A percentile compares a stretch with the other conserved stretches of the same genome.
phyloP scores from a whole-genome alignment of 306 rosid species.

The Carpinus viminea region DNA sequence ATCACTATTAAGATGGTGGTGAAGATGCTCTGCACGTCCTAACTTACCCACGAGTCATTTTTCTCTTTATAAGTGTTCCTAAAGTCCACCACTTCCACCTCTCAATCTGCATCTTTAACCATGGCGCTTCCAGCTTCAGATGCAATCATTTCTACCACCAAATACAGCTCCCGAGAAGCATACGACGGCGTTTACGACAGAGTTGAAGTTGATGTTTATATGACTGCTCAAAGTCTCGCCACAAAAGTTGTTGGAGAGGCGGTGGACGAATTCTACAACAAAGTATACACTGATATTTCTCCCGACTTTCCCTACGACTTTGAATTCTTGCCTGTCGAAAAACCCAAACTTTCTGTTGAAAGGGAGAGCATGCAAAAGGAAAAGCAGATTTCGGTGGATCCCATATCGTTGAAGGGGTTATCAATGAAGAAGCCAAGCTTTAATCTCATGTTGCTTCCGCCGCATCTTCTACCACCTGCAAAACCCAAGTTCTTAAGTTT shows the following conservation, averaged over 20 bases:
- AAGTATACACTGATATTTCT: not conserved
- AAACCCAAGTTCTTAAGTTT: slow-evolving; percentile 60
- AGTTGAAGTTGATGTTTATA: slow-evolving; percentile 1
- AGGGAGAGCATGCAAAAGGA: slow-evolving; percentile 50
- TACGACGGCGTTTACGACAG: not conserved
- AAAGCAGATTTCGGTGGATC: slow-evolving; percentile 79
- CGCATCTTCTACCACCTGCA: slow-evolving; percentile 57
- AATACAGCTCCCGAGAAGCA: slow-evolving; percentile 10
- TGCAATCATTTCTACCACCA: slow-evolving; percentile 6
- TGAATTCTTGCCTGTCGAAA: slow-evolving; percentile 12
- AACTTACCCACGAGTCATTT: not conserved
- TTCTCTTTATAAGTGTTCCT: slow-evolving; percentile 31
- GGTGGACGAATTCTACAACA: not conserved
- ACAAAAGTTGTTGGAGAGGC: slow-evolving; percentile 5
- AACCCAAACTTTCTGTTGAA: slow-evolving; percentile 14
- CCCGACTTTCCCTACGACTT: not conserved
- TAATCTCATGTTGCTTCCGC: slow-evolving; percentile 30
- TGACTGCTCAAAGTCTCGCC: slow-evolving; percentile 5
- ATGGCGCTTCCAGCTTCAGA: slow-evolving; percentile 37
- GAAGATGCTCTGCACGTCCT: slow-evolving; percentile 41
- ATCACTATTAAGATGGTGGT: slow-evolving; percentile 39
- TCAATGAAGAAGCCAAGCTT: slow-evolving; percentile 19
- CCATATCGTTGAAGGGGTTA: slow-evolving; percentile 54
- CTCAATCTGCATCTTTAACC: slow-evolving; percentile 24
- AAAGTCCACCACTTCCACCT: not conserved